Evolutionary conservation across 2,329 filamentous ascomycete genomes (phyloP), one percentile per base, ranked within the genome.

Genomic region (Neofusicoccum parvum): DNA sequence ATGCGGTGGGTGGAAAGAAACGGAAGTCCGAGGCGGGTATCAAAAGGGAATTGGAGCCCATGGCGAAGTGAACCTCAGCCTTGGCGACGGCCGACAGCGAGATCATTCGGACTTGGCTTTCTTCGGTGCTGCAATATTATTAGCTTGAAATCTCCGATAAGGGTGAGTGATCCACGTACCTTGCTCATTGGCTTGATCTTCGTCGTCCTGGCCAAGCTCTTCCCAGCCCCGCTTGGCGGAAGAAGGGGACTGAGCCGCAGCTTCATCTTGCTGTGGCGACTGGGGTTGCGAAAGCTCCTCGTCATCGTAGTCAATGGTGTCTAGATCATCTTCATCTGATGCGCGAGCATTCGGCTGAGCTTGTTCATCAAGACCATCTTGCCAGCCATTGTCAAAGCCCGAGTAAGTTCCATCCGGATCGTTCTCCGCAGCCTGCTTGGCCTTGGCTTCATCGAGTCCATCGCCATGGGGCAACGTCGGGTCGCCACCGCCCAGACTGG

Each of bases 171-270:
- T 48, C 20, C 15, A 49, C 66, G 11, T n/a, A 63, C 67, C 67
- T 67, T 68, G 67, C 23, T 62, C 54, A 32, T 66, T 50, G 36
- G 23, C 54, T 27, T 53, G 50, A n/a, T 65, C 53, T 5, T 62
- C 51, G 2, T 51, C 54, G 34, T 54, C 65, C 17, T 67, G 67
- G 23, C 60, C 65, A 46, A 67, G 41, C 39, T 69, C 68, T 34
- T 68, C 67, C 37, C 68, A 58, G 34, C 32, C 51, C 15, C 68
- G 64, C 49, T 69, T 69, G 46, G 43, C 62, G 23, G 60, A 66
- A 43, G 68, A 68, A 15, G 48, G 45, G 23, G 63, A 62, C 41
- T 37, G 32, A 46, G 32, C 41, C n/a, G 50, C 62, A 60, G 39
- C 41, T 37, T 65, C 60, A 34, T 62, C 20, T 15, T 45, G 54